phyloP scores from a whole-genome alignment of 78 protist genomes.

The Dictyostelium firmibasis region DNA sequence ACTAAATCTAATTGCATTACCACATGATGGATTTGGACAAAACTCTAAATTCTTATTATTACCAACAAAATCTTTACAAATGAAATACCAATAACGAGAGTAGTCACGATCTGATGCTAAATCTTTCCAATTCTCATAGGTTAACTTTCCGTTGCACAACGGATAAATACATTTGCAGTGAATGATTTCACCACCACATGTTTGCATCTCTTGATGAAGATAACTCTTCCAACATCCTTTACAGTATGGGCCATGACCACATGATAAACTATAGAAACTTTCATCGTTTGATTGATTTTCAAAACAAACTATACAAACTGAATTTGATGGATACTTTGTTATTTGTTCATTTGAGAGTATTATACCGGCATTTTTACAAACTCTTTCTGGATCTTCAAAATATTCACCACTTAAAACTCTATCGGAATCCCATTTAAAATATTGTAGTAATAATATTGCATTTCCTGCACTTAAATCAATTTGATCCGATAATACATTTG shows the following conservation, averaged over 20 bases:
- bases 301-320: slow-evolving; percentile 52
- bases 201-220: slow-evolving; percentile 48
- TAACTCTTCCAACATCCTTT: slow-evolving; percentile 52
- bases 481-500: slow-evolving; percentile 44
- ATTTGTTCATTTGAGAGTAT: neutral
- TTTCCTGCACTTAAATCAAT: slow-evolving; percentile 31
- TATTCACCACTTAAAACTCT: slow-evolving; percentile 27
- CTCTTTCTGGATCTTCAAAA: slow-evolving; percentile 76
- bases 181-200: slow-evolving; percentile 33
- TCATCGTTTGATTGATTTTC: slow-evolving; percentile 10
- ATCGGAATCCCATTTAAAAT: slow-evolving; percentile 73
- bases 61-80: slow-evolving; percentile 66
- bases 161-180: slow-evolving; percentile 45
- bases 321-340: neutral
- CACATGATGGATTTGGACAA: slow-evolving; percentile 82
- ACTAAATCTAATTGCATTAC: slow-evolving; percentile 48
- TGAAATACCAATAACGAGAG: slow-evolving; percentile 77
- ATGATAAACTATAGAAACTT: neutral
- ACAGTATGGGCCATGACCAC: slow-evolving; percentile 78
- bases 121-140: slow-evolving; percentile 40
- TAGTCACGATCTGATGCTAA: slow-evolving; percentile 43
- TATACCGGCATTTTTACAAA: slow-evolving; percentile 38
- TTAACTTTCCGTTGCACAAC: slow-evolving; percentile 42
- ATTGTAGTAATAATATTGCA: slow-evolving; percentile 33
- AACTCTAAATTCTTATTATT: slow-evolving; percentile 55